phyloP scores from a whole-genome alignment of 2,329 filamentous ascomycete genomes.

The Fusarium napiforme region DNA sequence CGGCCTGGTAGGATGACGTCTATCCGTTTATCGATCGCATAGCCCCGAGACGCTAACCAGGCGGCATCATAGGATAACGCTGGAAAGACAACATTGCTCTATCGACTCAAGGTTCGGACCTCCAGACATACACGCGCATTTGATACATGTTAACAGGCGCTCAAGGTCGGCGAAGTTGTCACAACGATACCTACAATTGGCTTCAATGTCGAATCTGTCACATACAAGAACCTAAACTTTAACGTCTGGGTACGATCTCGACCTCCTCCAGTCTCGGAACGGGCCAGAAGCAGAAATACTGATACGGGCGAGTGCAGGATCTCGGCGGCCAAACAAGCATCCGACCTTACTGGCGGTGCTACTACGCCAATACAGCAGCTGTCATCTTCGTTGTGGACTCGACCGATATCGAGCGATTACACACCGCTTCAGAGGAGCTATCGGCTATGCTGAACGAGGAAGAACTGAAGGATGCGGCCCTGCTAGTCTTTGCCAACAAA shows the following conservation, averaged over 20 bases:
- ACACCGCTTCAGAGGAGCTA: constrained; percentile 92
- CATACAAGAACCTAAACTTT: constrained; percentile 98
- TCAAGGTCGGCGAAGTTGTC: constrained; percentile 95
- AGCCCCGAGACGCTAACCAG: constrained; percentile 36
- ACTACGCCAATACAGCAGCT: constrained; percentile 98
- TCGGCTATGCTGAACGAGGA: constrained; percentile 97
- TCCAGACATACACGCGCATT: not conserved
- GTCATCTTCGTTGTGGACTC: constrained; percentile 99
- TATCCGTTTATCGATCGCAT: constrained; percentile 1
- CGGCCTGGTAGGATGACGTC: constrained; percentile 74
- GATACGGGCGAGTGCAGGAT: constrained; percentile 65
- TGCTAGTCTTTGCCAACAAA: constrained; percentile 98
- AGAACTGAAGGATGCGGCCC: constrained; percentile 89
- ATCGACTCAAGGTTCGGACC: constrained; percentile 83
- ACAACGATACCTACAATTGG: constrained; percentile 99
- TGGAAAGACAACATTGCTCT: constrained; percentile 96
- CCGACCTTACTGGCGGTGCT: constrained; percentile 98
- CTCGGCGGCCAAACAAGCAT: constrained; percentile 98
- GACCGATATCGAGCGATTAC: constrained; percentile 94
- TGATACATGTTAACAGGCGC: constrained; percentile 22
- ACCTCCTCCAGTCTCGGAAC: not conserved
- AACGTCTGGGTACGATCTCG: constrained; percentile 86
- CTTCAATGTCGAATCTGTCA: constrained; percentile 98
- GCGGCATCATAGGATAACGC: constrained; percentile 81
- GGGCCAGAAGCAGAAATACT: not conserved